Evolutionary conservation across 805 yeast genomes (phyloP), one percentile per base, ranked within the genome.

Genomic region (Hanseniaspora clermontiae): DNA sequence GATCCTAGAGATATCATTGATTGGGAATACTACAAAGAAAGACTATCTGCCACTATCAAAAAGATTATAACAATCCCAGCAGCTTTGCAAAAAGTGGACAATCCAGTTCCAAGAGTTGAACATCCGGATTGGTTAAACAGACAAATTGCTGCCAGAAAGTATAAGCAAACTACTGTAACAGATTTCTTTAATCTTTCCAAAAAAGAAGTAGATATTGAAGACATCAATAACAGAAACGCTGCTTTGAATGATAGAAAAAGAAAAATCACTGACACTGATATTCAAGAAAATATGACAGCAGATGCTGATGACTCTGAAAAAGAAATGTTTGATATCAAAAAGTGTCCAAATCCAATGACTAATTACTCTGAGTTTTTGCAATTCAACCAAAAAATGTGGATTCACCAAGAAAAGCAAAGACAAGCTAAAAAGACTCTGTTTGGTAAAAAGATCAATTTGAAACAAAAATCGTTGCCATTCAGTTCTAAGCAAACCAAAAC

Each of bases 1-100:
- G 97, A 91, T 68, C 95, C 96, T 3, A 76, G 97, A 64, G 77
- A 80, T 19, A 84, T 93, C 53, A 78, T 93, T 59, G 97, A 93
- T 68, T 93, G 99, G 99, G 80, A 73, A 24, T 93, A 93, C 66
- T 93, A 93, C 66, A 77, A 83, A 60, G 96, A 88, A 63, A 80
- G 99, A 64, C 75, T 93, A 38, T 95, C 91, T 0, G 88, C 96
- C 1, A 95, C 90, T 6, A 82, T 95, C 45, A 96, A 90, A 67
- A 93, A 95, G 70, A 88, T 93, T 63, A 87, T 93, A 62, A 85
- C 96, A 0, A 91, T 93, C 61, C 99, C 99, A 2, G 99, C 99
- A 5, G 97, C 97, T 6, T 73, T 91, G 55, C 98, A 93, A 71
- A 80, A 81, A 53, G 79, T 91, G 17, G 70, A 74, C 14, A 95